Conservation (phyloP, 2,329 filamentous ascomycete genomes). For the Macrophomina pseudophaseolina region DNA sequence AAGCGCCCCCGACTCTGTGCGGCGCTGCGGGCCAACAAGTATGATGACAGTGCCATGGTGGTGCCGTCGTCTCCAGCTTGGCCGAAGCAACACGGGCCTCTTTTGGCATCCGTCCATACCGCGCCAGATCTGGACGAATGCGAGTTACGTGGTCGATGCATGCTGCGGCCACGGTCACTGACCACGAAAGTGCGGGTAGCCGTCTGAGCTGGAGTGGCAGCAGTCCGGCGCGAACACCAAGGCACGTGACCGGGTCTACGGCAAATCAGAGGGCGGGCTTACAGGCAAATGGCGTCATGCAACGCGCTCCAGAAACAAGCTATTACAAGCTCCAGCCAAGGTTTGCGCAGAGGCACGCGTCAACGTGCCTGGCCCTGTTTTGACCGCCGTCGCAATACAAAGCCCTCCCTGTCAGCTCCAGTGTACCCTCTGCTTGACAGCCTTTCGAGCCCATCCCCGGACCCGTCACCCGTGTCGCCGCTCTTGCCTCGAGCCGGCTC, state of each 20-base stretch:
- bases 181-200: too few species aligned
- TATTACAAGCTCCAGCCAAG: constrained; percentile 1
- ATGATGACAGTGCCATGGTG: too few species aligned
- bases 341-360: background rate
- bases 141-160: too few species aligned
- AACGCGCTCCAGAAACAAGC: background rate
- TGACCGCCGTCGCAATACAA: background rate
- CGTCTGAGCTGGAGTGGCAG: background rate
- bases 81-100: too few species aligned
- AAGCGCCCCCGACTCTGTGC: too few species aligned
- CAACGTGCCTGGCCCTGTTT: background rate
- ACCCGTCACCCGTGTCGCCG: background rate
- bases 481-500: constrained; percentile 1
- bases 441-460: background rate
- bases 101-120: too few species aligned
- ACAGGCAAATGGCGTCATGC: constrained; percentile 8
- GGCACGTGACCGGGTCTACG: constrained; percentile 5
- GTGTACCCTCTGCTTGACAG: background rate
- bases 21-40: too few species aligned
- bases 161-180: too few species aligned
- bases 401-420: background rate
- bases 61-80: too few species aligned
- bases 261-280: background rate
- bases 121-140: too few species aligned
- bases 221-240: background rate